Evolutionary conservation across 306 rosid species (phyloP).

Genomic region (Trifolium pratense): DNA sequence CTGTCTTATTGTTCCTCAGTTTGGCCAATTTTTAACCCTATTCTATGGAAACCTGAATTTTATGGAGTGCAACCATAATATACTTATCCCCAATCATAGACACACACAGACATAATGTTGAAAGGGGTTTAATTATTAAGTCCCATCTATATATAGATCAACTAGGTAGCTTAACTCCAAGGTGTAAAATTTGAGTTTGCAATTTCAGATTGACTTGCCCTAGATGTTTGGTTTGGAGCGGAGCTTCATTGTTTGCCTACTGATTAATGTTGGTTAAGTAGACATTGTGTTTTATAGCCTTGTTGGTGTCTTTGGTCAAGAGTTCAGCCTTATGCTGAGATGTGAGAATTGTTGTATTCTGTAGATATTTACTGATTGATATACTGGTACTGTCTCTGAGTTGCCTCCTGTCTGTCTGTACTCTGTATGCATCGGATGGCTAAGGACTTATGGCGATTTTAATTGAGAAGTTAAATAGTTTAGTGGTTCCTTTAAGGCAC

Average conservation of each 20-base stretch:
- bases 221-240: constrained; percentile 28
- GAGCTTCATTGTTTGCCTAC: constrained; percentile 3
- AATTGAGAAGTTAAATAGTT: neutral
- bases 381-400: neutral
- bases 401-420: neutral
- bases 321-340: neutral
- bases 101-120: neutral
- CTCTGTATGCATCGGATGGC: neutral
- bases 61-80: neutral
- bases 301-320: constrained; percentile 11
- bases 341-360: neutral
- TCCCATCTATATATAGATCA: neutral
- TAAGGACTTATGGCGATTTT: neutral
- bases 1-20: neutral
- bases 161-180: neutral
- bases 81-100: neutral
- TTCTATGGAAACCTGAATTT: neutral
- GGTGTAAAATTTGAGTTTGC: neutral
- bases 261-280: neutral
- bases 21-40: neutral
- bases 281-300: constrained; percentile 14
- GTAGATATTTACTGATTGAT: neutral
- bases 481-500: constrained; percentile 8
- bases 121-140: neutral
- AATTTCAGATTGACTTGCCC: constrained; percentile 6